Percentiles rank a stretch among this genome's conserved stretches.
Evolutionary conservation across 2,329 filamentous ascomycete genomes (phyloP).

Genomic region (Stagonosporopsis vannaccii): DNA sequence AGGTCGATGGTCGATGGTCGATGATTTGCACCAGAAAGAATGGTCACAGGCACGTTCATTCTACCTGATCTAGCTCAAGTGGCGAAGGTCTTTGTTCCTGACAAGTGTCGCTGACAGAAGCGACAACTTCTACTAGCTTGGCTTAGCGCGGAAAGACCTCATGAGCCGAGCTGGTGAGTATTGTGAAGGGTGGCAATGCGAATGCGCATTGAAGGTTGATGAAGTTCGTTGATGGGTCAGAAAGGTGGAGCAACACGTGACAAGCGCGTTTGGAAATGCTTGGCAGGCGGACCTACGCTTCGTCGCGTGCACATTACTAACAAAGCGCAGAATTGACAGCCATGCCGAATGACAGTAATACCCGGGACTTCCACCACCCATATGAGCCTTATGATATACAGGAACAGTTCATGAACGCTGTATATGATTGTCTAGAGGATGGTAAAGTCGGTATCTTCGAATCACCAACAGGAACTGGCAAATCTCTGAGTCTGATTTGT

Average conservation of each 20-base stretch:
- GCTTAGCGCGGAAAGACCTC: no score
- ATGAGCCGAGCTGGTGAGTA: no score
- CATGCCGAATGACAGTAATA: slow-evolving; percentile 26
- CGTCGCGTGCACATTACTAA: neutral
- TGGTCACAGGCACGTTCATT: neutral
- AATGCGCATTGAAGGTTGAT: no score
- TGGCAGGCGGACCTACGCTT: neutral
- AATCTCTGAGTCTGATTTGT: slow-evolving; percentile 91
- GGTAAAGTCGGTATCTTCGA: slow-evolving; percentile 89
- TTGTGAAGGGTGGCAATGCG: no score
- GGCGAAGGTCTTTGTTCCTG: no score
- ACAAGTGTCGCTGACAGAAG: no score
- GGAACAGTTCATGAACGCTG: slow-evolving; percentile 81
- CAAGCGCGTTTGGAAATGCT: neutral
- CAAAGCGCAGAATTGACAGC: neutral
- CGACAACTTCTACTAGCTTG: no score
- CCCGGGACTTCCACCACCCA: slow-evolving; percentile 79
- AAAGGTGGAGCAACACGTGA: slow-evolving; percentile 1
- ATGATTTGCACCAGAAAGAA: neutral
- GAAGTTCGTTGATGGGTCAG: neutral
- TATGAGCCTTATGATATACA: slow-evolving; percentile 89
- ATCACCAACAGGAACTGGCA: slow-evolving; percentile 91
- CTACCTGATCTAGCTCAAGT: neutral
- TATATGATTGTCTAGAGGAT: slow-evolving; percentile 80
- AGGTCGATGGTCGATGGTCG: no score